phyloP scores from a whole-genome alignment of 305 asterid genomes.

The Fraxinus platypoda region DNA sequence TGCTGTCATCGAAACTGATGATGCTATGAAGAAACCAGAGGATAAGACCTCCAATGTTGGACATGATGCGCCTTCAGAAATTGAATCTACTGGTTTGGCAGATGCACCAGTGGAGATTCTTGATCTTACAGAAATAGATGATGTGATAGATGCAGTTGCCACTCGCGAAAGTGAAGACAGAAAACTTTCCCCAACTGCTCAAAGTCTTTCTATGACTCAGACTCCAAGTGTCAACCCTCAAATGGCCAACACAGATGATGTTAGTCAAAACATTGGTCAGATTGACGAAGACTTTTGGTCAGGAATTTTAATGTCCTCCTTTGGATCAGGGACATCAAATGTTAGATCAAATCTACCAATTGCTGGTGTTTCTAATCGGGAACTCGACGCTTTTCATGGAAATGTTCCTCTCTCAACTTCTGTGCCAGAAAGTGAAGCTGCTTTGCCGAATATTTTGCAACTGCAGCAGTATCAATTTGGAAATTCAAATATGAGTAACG shows the following conservation, averaged over 20 bases:
- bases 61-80: slow-evolving; percentile 33
- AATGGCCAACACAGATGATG: slow-evolving; percentile 24
- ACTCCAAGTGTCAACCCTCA: slow-evolving; percentile 16
- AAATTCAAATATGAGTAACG: slow-evolving; percentile 36
- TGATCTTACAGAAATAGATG: slow-evolving; percentile 71
- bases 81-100: slow-evolving; percentile 28
- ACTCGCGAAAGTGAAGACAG: slow-evolving; percentile 43
- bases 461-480: slow-evolving; percentile 48
- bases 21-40: slow-evolving; percentile 37
- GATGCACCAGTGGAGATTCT: slow-evolving; percentile 35
- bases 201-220: slow-evolving; percentile 26
- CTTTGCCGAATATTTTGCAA: slow-evolving; percentile 40
- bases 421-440: slow-evolving; percentile 29
- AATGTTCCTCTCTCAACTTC: slow-evolving; percentile 34
- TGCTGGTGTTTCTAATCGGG: slow-evolving; percentile 27
- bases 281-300: slow-evolving; percentile 52
- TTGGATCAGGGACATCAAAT: slow-evolving; percentile 34
- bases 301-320: slow-evolving; percentile 45
- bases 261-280: slow-evolving; percentile 33
- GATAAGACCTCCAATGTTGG: slow-evolving; percentile 32
- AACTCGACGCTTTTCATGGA: slow-evolving; percentile 29
- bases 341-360: slow-evolving; percentile 25
- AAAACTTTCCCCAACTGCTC: slow-evolving; percentile 34
- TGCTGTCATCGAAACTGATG: slow-evolving; percentile 53
- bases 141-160: slow-evolving; percentile 35